Base-by-base conservation (phyloP, 2,329 filamentous ascomycete species). In the Fusarium secorum region DNA sequence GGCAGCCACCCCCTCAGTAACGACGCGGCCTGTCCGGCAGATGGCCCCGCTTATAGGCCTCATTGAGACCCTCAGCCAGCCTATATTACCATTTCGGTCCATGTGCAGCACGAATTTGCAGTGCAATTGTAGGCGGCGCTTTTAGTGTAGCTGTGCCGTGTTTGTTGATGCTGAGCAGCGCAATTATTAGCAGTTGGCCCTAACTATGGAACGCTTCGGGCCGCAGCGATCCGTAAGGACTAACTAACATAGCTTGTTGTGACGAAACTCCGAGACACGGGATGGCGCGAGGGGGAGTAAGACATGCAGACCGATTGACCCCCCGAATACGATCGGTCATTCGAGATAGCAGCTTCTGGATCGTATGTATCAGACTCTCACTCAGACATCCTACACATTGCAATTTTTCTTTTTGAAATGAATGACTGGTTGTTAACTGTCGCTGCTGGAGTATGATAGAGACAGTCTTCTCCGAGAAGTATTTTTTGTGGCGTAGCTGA, bases 191-290 rank as follows among this genome's bases (percentile, higher is more conserved):
- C 9, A 18, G 10, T 60, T 61, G 33, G 41, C 41, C 20, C 54
- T 48, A 48, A 24, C 3, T 13, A 42, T 14, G 15, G 33, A 48
- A 18, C 60, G 60, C 60, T 61, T 62, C 60, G 60, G 60, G 26
- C 60, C 45, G 60, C 18, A 30, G 41, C 44, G 17, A 11, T 42
- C 42, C 6, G 5, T 20, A 11, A 26, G 18, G 53, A 14, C 20
- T 15, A 48, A 35, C 18, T 17, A 56, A n/a, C 13, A 9, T 15
- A 4, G 17, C 7, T n/a, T 5, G 28, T 4, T 3, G 13, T 28
- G 39, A 32, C 20, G 14, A 24, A 18, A 28, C 6, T 24, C 28
- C 2, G 3, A 49, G 28, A 35, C 33, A 60, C 36, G 28, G 30
- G 35, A 17, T 60, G 24, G 17, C 13, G 17, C 11, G 11, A 42